These are phyloP conservation scores for Tetrahymena elliotti DNA, from an alignment of 73 alveolate genomes.

Conservation along the genomic window DNA sequence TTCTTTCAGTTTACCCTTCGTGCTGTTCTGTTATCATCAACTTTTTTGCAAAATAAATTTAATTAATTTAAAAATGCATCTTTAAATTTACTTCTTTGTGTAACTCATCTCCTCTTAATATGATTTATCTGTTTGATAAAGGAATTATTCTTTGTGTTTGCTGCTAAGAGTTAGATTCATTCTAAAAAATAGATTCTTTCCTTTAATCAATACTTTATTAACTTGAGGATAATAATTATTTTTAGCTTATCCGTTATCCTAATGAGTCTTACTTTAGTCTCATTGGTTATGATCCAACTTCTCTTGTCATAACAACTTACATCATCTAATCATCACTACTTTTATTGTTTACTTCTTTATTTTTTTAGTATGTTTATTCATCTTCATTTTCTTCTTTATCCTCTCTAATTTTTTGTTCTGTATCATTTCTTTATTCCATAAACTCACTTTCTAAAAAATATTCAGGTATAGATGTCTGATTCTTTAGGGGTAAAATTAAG, in stretches of 20 bases:
- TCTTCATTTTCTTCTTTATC: not conserved
- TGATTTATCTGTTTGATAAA: not conserved
- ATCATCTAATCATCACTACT: too few relatives aligned
- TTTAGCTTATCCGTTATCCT: too few relatives aligned
- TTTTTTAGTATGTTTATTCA: not conserved
- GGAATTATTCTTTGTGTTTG: not conserved
- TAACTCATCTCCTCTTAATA: not conserved
- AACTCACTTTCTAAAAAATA: not conserved
- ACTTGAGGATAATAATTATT: not conserved
- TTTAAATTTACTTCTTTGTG: not conserved
- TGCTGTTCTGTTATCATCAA: not conserved
- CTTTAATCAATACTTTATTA: not conserved
- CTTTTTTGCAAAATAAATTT: not conserved
- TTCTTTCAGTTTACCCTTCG: not conserved
- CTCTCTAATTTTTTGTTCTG: not conserved
- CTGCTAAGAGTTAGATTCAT: not conserved
- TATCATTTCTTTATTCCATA: not conserved
- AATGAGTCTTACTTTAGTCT: too few relatives aligned
- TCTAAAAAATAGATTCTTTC: not conserved
- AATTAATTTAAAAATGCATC: too few relatives aligned
- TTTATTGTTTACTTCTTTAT: too few relatives aligned
- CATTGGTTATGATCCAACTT: too few relatives aligned
- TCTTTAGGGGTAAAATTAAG: not conserved
- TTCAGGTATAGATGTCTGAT: not conserved
- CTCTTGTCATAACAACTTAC: too few relatives aligned